These are phyloP conservation scores for Barbarea vulgaris DNA, from an alignment of 345 rosid species.

Conservation along the genomic window DNA sequence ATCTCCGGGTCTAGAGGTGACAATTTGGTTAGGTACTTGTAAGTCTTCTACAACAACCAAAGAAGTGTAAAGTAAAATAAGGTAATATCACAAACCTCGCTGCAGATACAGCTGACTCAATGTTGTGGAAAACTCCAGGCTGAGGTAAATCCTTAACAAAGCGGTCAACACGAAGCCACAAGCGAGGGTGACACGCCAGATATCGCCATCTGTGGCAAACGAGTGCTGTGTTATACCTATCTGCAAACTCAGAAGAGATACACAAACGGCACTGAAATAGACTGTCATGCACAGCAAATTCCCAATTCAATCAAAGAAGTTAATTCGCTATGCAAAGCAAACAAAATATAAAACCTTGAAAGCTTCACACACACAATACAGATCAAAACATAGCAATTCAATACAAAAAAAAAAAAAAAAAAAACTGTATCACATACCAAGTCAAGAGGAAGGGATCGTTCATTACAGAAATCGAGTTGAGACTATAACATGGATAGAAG, in stretches of 20 bases:
- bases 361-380: slow-evolving; percentile 14
- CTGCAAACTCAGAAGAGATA: slow-evolving; percentile 79
- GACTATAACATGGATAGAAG: neutral
- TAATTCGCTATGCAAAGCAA: neutral
- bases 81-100: slow-evolving; percentile 67
- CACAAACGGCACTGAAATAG: slow-evolving; percentile 42
- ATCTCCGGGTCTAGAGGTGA: slow-evolving; percentile 78
- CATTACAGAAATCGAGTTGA: neutral
- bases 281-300: neutral
- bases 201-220: slow-evolving; percentile 99
- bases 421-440: slow-evolving; percentile 2
- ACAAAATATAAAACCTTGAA: neutral
- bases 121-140: slow-evolving; percentile 73
- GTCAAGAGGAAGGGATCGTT: neutral
- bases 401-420: neutral
- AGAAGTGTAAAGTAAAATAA: neutral
- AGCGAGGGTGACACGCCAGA: slow-evolving; percentile 93
- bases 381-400: slow-evolving; percentile 1
- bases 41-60: neutral
- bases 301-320: slow-evolving; percentile 1
- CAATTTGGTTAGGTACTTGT: slow-evolving; percentile 26
- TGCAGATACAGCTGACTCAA: slow-evolving; percentile 83
- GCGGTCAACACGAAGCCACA: slow-evolving; percentile 95
- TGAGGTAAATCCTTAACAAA: slow-evolving; percentile 56
- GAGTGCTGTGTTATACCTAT: slow-evolving; percentile 99